Evolutionary conservation across 371 early-diverging fungal species (phyloP).

Genomic region (Capillidium heterosporum): DNA sequence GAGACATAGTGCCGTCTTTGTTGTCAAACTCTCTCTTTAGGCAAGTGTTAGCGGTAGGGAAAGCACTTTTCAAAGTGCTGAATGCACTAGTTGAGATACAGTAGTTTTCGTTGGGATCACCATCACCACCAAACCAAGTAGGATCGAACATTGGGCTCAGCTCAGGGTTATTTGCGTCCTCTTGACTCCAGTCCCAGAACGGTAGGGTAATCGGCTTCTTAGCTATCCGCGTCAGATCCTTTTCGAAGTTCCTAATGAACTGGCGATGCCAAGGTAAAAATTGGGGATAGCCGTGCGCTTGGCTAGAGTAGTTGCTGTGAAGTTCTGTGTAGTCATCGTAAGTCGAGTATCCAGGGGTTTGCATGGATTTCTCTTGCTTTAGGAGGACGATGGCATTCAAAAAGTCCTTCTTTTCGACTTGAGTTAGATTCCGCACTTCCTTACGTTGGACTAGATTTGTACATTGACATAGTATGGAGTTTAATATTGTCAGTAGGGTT

Average conservation of each 20-base stretch:
- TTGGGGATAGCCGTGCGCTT: neutral
- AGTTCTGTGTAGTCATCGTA: too few relatives aligned
- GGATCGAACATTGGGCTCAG: conserved; percentile 6
- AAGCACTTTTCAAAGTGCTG: neutral
- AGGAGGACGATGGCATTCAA: neutral
- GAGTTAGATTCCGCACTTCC: neutral
- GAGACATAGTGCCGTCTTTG: neutral
- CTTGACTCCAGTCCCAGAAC: conserved; percentile 15
- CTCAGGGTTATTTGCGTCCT: conserved; percentile 10
- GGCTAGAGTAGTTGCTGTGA: neutral
- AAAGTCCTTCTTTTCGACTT: neutral
- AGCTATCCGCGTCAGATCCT: neutral
- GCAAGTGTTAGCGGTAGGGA: conserved; percentile 9
- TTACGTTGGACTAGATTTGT: neutral
- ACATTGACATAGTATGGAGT: neutral
- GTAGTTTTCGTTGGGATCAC: neutral
- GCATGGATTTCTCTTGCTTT: too few relatives aligned
- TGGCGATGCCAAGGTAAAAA: conserved; percentile 3
- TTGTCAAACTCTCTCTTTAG: conserved; percentile 6
- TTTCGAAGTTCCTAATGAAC: neutral
- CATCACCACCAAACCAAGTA: neutral
- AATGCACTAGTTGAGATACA: conserved; percentile 10
- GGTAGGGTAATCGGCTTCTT: neutral
- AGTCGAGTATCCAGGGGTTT: too few relatives aligned
- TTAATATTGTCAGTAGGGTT: too few relatives aligned